These are phyloP conservation scores for Candida ovalis DNA, from an alignment of 805 yeast species.

Conservation along the genomic window DNA sequence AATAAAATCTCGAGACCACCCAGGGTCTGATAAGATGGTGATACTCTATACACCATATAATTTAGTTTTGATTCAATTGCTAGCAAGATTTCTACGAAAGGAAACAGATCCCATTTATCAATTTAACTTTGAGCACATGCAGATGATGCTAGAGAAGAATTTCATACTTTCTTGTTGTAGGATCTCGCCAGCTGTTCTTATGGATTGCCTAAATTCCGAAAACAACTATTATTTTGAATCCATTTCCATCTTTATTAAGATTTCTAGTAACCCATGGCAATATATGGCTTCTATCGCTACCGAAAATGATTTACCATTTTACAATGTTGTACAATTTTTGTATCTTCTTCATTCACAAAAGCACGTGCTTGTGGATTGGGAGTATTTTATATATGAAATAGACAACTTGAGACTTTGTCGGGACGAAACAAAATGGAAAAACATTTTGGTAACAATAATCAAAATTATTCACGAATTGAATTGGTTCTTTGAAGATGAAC, in stretches of 20 bases:
- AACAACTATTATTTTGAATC: constrained; percentile 21
- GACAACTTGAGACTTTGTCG: constrained; percentile 7
- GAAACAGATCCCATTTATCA: constrained; percentile 4
- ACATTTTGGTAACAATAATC: constrained; percentile 17
- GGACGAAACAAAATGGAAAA: constrained; percentile 10
- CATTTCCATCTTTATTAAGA: constrained; percentile 15
- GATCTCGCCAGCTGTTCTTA: constrained; percentile 15
- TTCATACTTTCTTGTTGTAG: constrained; percentile 17
- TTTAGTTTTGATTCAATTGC: constrained; percentile 15
- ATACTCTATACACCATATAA: constrained; percentile 23
- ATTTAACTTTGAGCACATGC: constrained; percentile 2
- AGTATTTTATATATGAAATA: constrained; percentile 22
- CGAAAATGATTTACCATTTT: constrained; percentile 10
- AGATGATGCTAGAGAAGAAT: constrained; percentile 7
- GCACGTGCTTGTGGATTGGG: constrained; percentile 30
- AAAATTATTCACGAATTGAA: constrained; percentile 20
- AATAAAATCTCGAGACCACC: constrained; percentile 7
- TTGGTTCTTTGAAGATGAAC: constrained; percentile 31
- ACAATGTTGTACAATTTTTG: constrained; percentile 21
- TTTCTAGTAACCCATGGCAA: constrained; percentile 27
- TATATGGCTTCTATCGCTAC: constrained; percentile 14
- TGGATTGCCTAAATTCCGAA: constrained; percentile 8
- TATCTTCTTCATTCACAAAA: constrained; percentile 24
- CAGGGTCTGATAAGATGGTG: constrained; percentile 5
- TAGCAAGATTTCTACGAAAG: constrained; percentile 13